Percentiles rank a stretch among this genome's conserved stretches.
Conservation (phyloP, 2,329 filamentous ascomycete genomes). For the Calonectria honghensis region DNA sequence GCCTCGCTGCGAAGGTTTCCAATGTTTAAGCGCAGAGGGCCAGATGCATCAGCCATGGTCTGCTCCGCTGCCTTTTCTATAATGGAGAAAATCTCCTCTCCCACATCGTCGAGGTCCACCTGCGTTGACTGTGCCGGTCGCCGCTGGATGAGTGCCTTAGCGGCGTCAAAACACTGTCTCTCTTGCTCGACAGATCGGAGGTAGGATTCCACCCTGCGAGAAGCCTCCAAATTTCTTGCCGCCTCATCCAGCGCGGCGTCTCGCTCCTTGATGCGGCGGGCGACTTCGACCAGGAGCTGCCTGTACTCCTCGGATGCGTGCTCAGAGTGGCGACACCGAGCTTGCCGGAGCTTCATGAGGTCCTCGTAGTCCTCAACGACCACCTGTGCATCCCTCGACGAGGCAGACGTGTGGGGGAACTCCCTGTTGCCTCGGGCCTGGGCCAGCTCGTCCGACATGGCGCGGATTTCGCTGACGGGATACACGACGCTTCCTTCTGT, state of each 20-base stretch:
- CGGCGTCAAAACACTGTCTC: slow-evolving; percentile 44
- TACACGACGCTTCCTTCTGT: slow-evolving; percentile 28
- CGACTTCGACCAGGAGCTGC: slow-evolving; percentile 57
- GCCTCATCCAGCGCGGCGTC: slow-evolving; percentile 53
- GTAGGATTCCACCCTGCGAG: slow-evolving; percentile 52
- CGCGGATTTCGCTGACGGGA: slow-evolving; percentile 47
- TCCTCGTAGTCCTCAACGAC: slow-evolving; percentile 58
- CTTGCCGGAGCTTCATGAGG: slow-evolving; percentile 55
- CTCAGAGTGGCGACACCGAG: slow-evolving; percentile 44
- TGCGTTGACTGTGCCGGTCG: slow-evolving; percentile 8
- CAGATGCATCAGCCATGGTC: slow-evolving; percentile 57
- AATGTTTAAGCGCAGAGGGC: slow-evolving; percentile 56
- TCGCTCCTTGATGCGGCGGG: slow-evolving; percentile 60
- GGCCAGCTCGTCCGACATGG: slow-evolving; percentile 57
- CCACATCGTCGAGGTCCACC: slow-evolving; percentile 34
- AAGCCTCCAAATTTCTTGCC: slow-evolving; percentile 48
- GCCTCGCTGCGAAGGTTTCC: slow-evolving; percentile 42
- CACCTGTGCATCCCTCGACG: slow-evolving; percentile 52
- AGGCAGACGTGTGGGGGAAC: slow-evolving; percentile 58
- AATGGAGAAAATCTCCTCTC: slow-evolving; percentile 55
- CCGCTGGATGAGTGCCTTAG: slow-evolving; percentile 25
- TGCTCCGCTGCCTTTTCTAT: slow-evolving; percentile 58
- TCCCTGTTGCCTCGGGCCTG: slow-evolving; percentile 57
- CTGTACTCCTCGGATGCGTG: slow-evolving; percentile 51
- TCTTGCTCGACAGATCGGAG: slow-evolving; percentile 54